A percentile compares a stretch with the other conserved stretches of the same genome.
phyloP scores from a whole-genome alignment of 2,329 filamentous ascomycete genomes.

The Pseudogymnoascus sp. region DNA sequence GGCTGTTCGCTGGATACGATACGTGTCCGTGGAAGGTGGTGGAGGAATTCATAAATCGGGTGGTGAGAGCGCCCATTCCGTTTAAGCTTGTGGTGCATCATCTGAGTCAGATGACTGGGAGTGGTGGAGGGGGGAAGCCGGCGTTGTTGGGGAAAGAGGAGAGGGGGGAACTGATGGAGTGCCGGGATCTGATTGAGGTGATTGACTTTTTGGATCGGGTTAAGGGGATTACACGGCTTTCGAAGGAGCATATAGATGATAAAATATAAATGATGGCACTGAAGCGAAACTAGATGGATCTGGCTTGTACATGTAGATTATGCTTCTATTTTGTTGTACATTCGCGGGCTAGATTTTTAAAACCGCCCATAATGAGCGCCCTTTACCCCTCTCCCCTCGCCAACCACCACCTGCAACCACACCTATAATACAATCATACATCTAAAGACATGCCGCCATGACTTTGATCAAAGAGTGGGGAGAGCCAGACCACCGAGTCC shows the following conservation, averaged over 20 bases:
- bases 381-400: neutral
- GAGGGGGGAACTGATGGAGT: conserved; percentile 40
- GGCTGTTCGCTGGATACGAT: conserved; percentile 49
- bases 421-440: conserved; percentile 7
- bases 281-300: neutral
- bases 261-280: neutral
- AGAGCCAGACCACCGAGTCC: neutral
- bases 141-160: conserved; percentile 45
- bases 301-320: neutral
- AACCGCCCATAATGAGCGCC: neutral
- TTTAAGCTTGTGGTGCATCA: conserved; percentile 59
- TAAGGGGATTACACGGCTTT: conserved; percentile 24
- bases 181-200: conserved; percentile 47
- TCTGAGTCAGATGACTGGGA: conserved; percentile 56
- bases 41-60: conserved; percentile 52
- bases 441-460: conserved; percentile 5
- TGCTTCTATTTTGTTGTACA: conserved; percentile 7
- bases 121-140: conserved; percentile 25
- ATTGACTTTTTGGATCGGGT: conserved; percentile 52
- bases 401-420: neutral
- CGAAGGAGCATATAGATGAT: neutral
- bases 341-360: neutral
- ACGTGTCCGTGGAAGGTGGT: conserved; percentile 56
- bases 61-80: conserved; percentile 49
- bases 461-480: conserved; percentile 4